Evolutionary conservation across 2,329 filamentous ascomycete genomes (phyloP), one percentile per base, ranked within the genome.

Genomic region (Xylaria sp.): DNA sequence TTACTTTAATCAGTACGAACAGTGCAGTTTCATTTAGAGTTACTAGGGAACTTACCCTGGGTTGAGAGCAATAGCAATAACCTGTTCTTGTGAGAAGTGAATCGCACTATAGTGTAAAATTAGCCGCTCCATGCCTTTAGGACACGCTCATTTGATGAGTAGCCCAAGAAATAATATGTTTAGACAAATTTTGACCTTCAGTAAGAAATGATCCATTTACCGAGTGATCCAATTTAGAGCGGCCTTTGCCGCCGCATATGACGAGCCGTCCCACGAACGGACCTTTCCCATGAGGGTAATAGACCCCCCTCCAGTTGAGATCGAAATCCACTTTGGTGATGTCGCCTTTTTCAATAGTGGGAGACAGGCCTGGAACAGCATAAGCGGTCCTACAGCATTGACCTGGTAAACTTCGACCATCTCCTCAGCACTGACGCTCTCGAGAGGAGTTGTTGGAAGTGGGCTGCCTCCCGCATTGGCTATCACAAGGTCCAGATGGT

Each of bases 401-500:
- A 72, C 67, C 27, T 75, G 71, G 39, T 76, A 73, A 21, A 71
- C 67, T 14, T 64, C 65, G 12, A 69, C 56, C 60, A 79, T 66
- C 30, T 78, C 76, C 17, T 74, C 68, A 17, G 71, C 42, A 32
- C 73, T 76, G 51, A 78, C 72, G 8, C 77, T 75, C 27, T 80
- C 81, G 4, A 75, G 69, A 3, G 74, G 75, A 51, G 64, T 73
- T 9, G 66, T 27, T 12, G 67, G 65, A 34, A 70, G 50, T 19
- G 70, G 69, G 34, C 75, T 71, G 8, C 78, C 75, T 6, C 78
- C 79, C 4, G 80, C 78, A 70, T 81, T 82, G n/a, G 79, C 79
- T 47, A 82, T 75, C 19, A 81, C 74, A 45, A 79, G 66, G 64
- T 81, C 79, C 30, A 82, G 27, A 34, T 78, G 72, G 54, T 71